Conservation (phyloP, 768 basidiomycete genomes). For the Candolleomyces eurysporus region DNA sequence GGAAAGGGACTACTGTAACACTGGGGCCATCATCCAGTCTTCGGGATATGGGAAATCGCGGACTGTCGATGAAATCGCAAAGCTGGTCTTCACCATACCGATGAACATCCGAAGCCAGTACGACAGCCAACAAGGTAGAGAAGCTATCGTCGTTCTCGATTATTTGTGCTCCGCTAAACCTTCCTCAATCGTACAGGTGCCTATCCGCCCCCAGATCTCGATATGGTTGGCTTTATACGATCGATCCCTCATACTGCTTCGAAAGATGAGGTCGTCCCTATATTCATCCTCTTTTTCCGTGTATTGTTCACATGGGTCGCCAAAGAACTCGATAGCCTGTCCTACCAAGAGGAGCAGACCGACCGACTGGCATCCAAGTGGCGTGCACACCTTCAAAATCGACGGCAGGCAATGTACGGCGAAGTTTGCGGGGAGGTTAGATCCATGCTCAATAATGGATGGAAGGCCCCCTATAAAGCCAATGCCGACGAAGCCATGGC, state of each 20-base stretch:
- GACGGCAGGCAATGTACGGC: neutral
- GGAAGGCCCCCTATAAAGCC: neutral
- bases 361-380: neutral
- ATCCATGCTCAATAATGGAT: neutral
- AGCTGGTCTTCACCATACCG: constrained; percentile 19
- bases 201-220: neutral
- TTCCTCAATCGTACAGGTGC: neutral
- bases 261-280: neutral
- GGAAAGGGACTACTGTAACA: too few species aligned
- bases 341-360: neutral
- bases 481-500: neutral
- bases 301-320: neutral
- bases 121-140: constrained; percentile 3
- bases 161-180: neutral
- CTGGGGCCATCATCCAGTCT: constrained; percentile 13
- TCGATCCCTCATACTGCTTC: neutral
- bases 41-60: constrained; percentile 23
- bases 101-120: constrained; percentile 17
- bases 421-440: neutral
- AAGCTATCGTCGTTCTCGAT: neutral
- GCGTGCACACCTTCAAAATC: neutral
- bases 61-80: constrained; percentile 20
- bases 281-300: neutral
- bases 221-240: neutral
- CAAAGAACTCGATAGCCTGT: neutral